phyloP scores from a whole-genome alignment of 140 eudicot species.

The Senecio squalidus region DNA sequence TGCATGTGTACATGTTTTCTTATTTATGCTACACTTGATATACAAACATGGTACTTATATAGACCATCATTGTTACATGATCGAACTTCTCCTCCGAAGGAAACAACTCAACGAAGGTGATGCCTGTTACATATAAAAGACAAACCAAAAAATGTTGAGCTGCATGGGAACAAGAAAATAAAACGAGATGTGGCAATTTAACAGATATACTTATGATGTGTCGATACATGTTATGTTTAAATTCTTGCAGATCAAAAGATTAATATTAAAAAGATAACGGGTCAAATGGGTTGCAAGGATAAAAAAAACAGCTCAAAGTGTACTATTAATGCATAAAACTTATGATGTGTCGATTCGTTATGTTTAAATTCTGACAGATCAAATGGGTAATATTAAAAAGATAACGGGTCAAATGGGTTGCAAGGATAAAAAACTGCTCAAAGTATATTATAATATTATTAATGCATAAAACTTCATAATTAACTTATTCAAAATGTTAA shows the following conservation, averaged over 20 bases:
- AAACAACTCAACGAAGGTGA: conserved; percentile 55
- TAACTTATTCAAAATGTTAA: too few relatives aligned
- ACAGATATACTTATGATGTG: not conserved
- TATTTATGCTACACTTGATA: conserved; percentile 20
- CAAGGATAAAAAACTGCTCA: not conserved
- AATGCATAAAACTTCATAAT: too few relatives aligned
- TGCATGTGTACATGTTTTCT: conserved; percentile 12
- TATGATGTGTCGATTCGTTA: too few relatives aligned
- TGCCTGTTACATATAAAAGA: conserved; percentile 44
- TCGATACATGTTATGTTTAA: not conserved
- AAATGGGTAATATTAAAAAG: too few relatives aligned
- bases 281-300: too few relatives aligned
- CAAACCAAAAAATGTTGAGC: conserved; percentile 2
- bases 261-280: not conserved
- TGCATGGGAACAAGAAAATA: not conserved
- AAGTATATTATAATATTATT: too few relatives aligned
- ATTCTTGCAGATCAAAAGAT: not conserved
- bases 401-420: not conserved
- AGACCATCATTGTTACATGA: conserved; percentile 1
- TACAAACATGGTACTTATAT: conserved; percentile 9
- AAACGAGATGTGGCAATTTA: not conserved
- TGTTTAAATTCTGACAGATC: too few relatives aligned
- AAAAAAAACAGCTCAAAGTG: too few relatives aligned
- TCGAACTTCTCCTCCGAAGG: conserved; percentile 15
- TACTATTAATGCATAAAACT: too few relatives aligned